A percentile compares a stretch with the other conserved stretches of the same genome.
phyloP scores from a whole-genome alignment of 1,139 yeast genomes.

The Petasospora rhodanensis region DNA sequence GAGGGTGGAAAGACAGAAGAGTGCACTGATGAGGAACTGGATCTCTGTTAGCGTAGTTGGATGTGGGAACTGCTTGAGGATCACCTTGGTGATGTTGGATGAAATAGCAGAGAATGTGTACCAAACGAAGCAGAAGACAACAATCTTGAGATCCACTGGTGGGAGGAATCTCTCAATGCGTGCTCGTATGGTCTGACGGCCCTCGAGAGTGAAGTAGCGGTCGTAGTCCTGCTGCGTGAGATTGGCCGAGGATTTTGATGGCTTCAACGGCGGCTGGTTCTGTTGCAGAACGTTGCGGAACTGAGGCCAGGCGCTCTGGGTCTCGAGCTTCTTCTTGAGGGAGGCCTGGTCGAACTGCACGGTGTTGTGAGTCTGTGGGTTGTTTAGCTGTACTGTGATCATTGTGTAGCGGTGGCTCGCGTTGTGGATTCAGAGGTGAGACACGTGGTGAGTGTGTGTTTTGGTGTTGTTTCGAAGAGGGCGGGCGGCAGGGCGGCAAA shows the following conservation, averaged over 20 bases:
- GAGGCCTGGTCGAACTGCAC: conserved; percentile 12
- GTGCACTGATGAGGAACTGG: conserved; percentile 70
- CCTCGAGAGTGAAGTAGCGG: conserved; percentile 21
- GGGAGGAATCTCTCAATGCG: conserved; percentile 16
- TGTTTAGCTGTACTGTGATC: conserved; percentile 24
- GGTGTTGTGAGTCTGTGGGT: conserved; percentile 14
- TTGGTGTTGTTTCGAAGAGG: no score
- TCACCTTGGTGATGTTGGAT: conserved; percentile 73
- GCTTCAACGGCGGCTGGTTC: conserved; percentile 15
- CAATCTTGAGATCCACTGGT: conserved; percentile 31
- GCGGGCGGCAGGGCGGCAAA: no score
- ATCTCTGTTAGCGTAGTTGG: conserved; percentile 84
- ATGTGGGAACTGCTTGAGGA: conserved; percentile 61
- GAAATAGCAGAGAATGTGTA: conserved; percentile 78
- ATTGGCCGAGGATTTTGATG: conserved; percentile 24
- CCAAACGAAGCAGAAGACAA: conserved; percentile 65
- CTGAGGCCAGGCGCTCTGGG: conserved; percentile 10
- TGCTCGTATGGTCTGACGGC: conserved; percentile 10
- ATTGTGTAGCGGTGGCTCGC: no score
- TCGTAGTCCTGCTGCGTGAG: conserved; percentile 21
- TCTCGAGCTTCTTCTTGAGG: conserved; percentile 12
- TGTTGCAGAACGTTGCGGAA: conserved; percentile 3
- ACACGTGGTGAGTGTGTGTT: no score
- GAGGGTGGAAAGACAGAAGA: conserved; percentile 39
- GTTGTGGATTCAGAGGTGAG: no score